These are phyloP conservation scores for Pouteria glomerata DNA, from an alignment of 148 eudicot species.

Conservation along the genomic window DNA sequence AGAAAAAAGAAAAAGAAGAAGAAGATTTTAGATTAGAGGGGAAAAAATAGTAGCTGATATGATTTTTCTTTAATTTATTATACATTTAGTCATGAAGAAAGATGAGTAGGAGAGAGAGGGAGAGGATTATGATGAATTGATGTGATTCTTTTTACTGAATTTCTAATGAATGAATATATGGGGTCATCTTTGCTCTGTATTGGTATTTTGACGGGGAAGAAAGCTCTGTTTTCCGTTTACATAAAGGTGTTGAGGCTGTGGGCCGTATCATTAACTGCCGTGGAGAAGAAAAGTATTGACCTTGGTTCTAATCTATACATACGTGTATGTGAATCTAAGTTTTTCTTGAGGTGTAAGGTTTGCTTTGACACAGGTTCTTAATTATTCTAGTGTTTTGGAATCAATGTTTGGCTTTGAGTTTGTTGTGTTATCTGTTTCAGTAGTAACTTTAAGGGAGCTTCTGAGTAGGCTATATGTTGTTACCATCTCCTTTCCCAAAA, in stretches of 20 bases:
- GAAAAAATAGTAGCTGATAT: neutral
- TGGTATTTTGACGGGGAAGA: neutral
- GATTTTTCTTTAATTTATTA: constrained; percentile 10
- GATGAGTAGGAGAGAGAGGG: neutral
- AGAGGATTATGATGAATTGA: neutral
- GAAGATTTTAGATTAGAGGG: constrained; percentile 1
- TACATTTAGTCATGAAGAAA: neutral
- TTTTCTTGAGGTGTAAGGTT: constrained; percentile 14
- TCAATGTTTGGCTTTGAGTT: neutral
- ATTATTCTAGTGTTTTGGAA: neutral
- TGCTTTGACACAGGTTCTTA: neutral
- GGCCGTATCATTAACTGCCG: constrained; percentile 5
- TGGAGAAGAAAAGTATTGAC: neutral
- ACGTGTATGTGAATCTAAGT: neutral
- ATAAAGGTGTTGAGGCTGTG: neutral
- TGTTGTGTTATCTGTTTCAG: neutral
- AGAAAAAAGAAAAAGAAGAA: constrained; percentile 2
- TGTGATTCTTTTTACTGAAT: neutral
- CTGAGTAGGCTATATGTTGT: too few relatives aligned
- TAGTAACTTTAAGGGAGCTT: neutral
- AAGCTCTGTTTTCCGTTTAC: neutral
- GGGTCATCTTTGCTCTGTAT: neutral
- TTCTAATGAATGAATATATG: neutral
- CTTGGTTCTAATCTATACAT: neutral
- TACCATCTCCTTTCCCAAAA: too few relatives aligned